Conservation (phyloP, 2,329 filamentous ascomycete species). For the Phaeosphaeria sp. region DNA sequence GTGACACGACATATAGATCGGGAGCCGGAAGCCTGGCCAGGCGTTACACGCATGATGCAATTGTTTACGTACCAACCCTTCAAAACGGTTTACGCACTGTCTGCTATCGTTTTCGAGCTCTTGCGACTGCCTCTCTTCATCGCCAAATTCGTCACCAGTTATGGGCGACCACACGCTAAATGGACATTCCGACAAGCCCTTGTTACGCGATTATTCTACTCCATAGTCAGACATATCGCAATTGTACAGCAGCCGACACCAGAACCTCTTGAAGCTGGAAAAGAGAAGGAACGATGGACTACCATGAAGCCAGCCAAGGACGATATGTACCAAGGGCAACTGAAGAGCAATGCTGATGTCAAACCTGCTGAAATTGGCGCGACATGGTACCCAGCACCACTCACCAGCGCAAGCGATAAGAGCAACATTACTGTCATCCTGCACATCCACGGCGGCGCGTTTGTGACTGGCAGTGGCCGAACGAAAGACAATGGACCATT, state of each 20-base stretch:
- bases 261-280: constrained; percentile 44
- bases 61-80: constrained; percentile 12
- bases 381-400: constrained; percentile 51
- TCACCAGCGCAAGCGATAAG: constrained; percentile 16
- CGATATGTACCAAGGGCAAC: constrained; percentile 38
- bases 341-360: constrained; percentile 40
- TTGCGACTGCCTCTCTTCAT: constrained; percentile 50
- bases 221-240: constrained; percentile 42
- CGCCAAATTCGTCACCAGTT: constrained; percentile 45
- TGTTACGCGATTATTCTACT: constrained; percentile 40
- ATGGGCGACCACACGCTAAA: constrained; percentile 48
- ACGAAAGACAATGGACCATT: constrained; percentile 41
- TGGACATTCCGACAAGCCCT: constrained; percentile 52
- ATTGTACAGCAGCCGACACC: constrained; percentile 35
- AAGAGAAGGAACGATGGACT: constrained; percentile 50
- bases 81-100: constrained; percentile 49
- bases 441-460: constrained; percentile 60
- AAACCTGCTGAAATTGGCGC: constrained; percentile 49
- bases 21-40: not conserved
- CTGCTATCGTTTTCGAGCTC: constrained; percentile 44
- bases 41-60: not conserved
- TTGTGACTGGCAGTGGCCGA: constrained; percentile 54
- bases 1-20: not conserved
- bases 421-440: constrained; percentile 47
- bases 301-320: constrained; percentile 32